These are phyloP conservation scores for Sporothrix mexicana DNA, from an alignment of 2,329 filamentous ascomycete species.

Conservation along the genomic window DNA sequence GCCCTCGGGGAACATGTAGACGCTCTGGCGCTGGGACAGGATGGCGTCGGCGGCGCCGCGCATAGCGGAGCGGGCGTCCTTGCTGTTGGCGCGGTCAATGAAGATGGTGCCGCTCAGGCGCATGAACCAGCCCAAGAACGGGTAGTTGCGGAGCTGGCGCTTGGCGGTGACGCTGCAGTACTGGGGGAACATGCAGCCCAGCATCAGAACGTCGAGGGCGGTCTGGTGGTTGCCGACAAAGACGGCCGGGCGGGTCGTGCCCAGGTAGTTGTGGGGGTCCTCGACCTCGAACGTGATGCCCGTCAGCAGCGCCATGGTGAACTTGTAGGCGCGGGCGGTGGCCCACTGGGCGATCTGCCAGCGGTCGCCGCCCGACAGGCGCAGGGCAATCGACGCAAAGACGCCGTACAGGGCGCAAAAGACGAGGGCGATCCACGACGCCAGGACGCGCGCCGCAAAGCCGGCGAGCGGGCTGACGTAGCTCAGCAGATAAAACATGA, in stretches of 20 bases:
- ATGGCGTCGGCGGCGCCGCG: conserved; percentile 82
- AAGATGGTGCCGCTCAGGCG: conserved; percentile 86
- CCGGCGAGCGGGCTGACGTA: conserved; percentile 62
- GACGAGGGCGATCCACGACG: conserved; percentile 67
- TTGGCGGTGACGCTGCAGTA: conserved; percentile 96
- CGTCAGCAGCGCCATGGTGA: conserved; percentile 73
- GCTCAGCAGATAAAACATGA: conserved; percentile 68
- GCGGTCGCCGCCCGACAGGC: conserved; percentile 66
- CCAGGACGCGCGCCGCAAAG: conserved; percentile 73
- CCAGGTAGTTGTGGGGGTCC: conserved; percentile 68
- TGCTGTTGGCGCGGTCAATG: conserved; percentile 87
- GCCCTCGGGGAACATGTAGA: conserved; percentile 90
- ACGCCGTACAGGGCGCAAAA: conserved; percentile 74
- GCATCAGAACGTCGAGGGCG: conserved; percentile 91
- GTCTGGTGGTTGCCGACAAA: conserved; percentile 96
- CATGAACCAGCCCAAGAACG: conserved; percentile 96
- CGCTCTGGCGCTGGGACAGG: conserved; percentile 70
- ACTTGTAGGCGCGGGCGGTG: conserved; percentile 78
- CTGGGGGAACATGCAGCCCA: conserved; percentile 85
- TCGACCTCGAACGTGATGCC: conserved; percentile 79
- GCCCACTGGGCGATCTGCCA: conserved; percentile 84
- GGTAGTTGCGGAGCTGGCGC: conserved; percentile 76
- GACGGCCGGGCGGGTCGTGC: conserved; percentile 75
- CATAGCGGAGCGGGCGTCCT: conserved; percentile 85
- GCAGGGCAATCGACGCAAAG: conserved; percentile 72